A percentile compares a stretch with the other conserved stretches of the same genome.
These are phyloP conservation scores for Diaporthe citri DNA, from an alignment of 2,329 filamentous ascomycete genomes.

Conservation along the genomic window DNA sequence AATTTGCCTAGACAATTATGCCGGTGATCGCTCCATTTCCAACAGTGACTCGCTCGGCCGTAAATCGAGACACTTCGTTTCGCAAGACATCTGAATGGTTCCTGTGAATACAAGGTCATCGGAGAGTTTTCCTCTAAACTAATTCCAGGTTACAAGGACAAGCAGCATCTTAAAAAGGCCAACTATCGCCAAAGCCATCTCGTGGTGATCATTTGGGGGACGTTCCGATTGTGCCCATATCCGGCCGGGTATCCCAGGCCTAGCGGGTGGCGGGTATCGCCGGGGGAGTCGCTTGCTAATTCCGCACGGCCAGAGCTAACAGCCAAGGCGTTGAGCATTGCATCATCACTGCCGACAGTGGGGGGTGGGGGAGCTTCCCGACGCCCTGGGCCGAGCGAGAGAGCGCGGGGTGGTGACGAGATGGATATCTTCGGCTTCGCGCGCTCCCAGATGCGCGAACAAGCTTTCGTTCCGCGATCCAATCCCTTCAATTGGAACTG, in stretches of 20 bases:
- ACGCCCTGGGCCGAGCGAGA: background rate
- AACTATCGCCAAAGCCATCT: no score
- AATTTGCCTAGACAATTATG: no score
- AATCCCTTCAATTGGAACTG: background rate
- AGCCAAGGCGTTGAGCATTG: conserved; percentile 5
- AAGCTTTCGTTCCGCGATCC: background rate
- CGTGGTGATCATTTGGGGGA: background rate
- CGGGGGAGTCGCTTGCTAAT: background rate
- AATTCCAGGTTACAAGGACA: no score
- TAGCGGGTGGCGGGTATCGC: background rate
- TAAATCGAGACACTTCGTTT: no score
- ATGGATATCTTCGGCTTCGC: conserved; percentile 24
- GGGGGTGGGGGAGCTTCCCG: conserved; percentile 16
- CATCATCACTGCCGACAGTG: conserved; percentile 25
- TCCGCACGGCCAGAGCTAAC: background rate
- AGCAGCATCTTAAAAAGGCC: no score
- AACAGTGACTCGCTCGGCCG: no score
- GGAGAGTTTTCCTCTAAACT: no score
- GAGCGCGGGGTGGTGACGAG: conserved; percentile 3
- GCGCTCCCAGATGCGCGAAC: background rate
- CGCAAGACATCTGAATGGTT: no score
- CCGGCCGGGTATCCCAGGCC: conserved; percentile 10
- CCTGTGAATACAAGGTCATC: no score
- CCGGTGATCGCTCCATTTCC: no score
- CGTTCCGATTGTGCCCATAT: background rate